Base-by-base conservation (phyloP, 2,329 filamentous ascomycete genomes). In the Endoconidiophora polonica region DNA sequence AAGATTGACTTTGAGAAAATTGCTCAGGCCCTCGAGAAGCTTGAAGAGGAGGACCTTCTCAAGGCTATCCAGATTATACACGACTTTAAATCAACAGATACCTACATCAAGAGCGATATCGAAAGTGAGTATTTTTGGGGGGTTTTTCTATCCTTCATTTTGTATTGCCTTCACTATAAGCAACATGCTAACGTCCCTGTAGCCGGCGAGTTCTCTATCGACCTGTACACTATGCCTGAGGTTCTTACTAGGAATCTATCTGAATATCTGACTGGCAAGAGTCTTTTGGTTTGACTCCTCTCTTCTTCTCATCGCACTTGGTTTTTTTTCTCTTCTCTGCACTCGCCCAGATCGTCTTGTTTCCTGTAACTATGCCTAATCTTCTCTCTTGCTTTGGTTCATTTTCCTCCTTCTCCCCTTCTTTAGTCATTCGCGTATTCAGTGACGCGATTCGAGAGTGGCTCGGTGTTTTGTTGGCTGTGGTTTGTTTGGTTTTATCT, bases 21-120 rank as follows among this genome's bases (percentile, higher is more conserved):
- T 59, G 91, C 90, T 29, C 88, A 96, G 53, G 87, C 83, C 0
- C 71, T 98, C 52, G 80, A 90, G 63, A 87, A 86, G 69, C 77
- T 98, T 23, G 76, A 77, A 56, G 91, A 98, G 69, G 91, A 98
- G 57, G 90, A 96, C 60, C 70, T 98, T 40, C 72, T 98, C 54
- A 85, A 91, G 58, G 86, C 96, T 22, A 93, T 98, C 54, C 90
- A 96, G 68, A 82, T 98, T 77, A 90, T 98, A 55, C 91, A 96
- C 65, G 91, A 98, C 67, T 86, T 95, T 68, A 96, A 96, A 72
- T 81, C 78, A 1, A 77, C 86, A 4, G 87, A 94, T 56, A 95
- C 90, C 1, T 96, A 94, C 67, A 94, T 90, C 46, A 88, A 94
- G 69, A 96, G 95, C 59, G 93, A 98, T 65, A 77, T 95, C 52